Evolutionary conservation across 2,329 filamentous ascomycete genomes (phyloP).

Genomic region (Arthrobotrys sinensis): DNA sequence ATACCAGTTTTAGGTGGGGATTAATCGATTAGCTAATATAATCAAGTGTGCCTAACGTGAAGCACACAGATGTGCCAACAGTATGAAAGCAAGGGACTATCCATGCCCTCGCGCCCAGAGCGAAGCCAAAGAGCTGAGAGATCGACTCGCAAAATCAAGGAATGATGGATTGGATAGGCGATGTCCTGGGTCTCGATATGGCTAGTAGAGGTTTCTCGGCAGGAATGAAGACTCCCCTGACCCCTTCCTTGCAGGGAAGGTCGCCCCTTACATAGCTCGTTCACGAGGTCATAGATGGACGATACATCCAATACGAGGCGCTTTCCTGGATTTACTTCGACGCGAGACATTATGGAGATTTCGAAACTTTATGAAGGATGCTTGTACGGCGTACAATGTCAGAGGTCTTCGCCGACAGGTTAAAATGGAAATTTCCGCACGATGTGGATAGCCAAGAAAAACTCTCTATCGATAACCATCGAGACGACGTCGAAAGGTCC

Average conservation of each 20-base stretch:
- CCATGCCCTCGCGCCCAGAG: background rate
- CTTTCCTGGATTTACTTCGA: background rate
- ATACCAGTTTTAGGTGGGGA: too few relatives aligned
- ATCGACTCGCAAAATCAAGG: too few relatives aligned
- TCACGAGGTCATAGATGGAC: too few relatives aligned
- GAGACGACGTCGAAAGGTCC: background rate
- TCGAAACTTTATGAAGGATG: background rate
- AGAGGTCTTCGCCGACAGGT: background rate
- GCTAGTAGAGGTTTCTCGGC: background rate
- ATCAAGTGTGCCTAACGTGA: slow-evolving; percentile 1
- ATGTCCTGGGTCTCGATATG: background rate
- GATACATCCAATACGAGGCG: background rate
- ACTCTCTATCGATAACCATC: background rate
- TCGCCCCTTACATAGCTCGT: background rate
- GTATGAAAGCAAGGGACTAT: background rate
- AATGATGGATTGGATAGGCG: too few relatives aligned
- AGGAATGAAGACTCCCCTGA: slow-evolving; percentile 2
- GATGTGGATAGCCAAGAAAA: background rate
- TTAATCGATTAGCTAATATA: too few relatives aligned
- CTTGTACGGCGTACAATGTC: background rate
- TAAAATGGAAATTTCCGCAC: background rate
- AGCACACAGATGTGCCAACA: too few relatives aligned
- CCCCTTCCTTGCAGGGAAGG: background rate
- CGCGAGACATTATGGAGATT: slow-evolving; percentile 3
- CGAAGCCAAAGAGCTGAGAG: background rate